A percentile compares a stretch with the other conserved stretches of the same genome.
Conservation (phyloP, 1,284 basidiomycete species). For the Ceratobasidium sp. region DNA sequence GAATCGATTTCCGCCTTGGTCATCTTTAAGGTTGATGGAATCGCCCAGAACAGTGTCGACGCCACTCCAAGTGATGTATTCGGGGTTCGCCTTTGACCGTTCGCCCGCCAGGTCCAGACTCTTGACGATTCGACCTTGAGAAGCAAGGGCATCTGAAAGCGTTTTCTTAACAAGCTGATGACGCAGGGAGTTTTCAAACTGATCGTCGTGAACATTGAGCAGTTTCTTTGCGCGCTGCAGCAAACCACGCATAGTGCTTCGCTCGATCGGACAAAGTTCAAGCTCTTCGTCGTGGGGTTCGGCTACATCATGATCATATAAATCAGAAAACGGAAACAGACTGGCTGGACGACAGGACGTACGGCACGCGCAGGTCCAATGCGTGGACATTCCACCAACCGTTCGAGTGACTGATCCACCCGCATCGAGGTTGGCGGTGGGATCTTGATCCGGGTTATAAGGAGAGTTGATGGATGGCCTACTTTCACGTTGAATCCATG, state of each 20-base stretch:
- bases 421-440: constrained; percentile 18
- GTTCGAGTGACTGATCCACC: constrained; percentile 29
- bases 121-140: constrained; percentile 15
- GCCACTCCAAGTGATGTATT: constrained; percentile 43
- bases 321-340: not conserved
- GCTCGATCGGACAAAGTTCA: constrained; percentile 22
- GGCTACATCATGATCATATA: not conserved
- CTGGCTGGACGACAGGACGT: not conserved
- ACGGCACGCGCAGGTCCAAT: constrained; percentile 43
- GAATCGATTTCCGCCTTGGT: constrained; percentile 22
- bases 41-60: constrained; percentile 39
- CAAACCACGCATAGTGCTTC: constrained; percentile 17
- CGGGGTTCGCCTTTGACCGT: constrained; percentile 35
- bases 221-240: constrained; percentile 31
- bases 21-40: constrained; percentile 11
- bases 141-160: constrained; percentile 1
- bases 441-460: constrained; percentile 43
- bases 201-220: constrained; percentile 36
- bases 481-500: constrained; percentile 27
- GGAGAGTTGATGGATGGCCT: constrained; percentile 12
- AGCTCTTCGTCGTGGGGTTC: constrained; percentile 45
- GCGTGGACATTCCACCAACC: constrained; percentile 45
- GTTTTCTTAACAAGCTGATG: constrained; percentile 40
- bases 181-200: constrained; percentile 37
- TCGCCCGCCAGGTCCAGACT: constrained; percentile 35